phyloP scores from a whole-genome alignment of 306 rosid species.

The Glycine tomentella region DNA sequence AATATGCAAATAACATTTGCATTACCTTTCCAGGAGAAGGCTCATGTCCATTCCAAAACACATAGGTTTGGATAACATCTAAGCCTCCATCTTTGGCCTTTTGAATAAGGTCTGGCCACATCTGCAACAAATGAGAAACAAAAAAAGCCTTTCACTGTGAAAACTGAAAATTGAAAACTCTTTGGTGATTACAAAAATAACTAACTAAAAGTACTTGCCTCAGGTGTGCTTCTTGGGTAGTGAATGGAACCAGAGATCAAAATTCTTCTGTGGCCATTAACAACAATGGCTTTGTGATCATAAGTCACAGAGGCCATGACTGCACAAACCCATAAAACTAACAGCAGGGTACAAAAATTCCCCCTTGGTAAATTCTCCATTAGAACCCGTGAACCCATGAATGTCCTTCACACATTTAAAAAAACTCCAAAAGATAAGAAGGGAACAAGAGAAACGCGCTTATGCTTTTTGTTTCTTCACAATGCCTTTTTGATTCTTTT shows the following conservation, averaged over 20 bases:
- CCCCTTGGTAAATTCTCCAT: slow-evolving; percentile 43
- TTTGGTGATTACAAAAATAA: neutral
- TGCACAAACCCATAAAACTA: slow-evolving; percentile 43
- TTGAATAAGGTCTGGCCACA: slow-evolving; percentile 93
- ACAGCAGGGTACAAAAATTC: slow-evolving; percentile 14
- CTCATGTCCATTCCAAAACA: slow-evolving; percentile 97
- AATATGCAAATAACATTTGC: slow-evolving; percentile 1
- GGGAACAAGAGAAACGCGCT: neutral
- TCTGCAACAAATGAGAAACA: slow-evolving; percentile 54
- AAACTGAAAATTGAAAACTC: neutral
- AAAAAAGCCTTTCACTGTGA: neutral
- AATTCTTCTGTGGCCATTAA: slow-evolving; percentile 77
- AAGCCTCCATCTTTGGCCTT: slow-evolving; percentile 97
- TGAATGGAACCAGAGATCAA: slow-evolving; percentile 94
- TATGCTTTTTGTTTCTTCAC: neutral
- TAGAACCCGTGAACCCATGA: slow-evolving; percentile 49
- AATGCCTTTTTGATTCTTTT: slow-evolving; percentile 42
- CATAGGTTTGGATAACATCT: slow-evolving; percentile 95
- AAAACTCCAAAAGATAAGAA: neutral
- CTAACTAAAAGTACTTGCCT: slow-evolving; percentile 46
- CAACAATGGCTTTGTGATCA: slow-evolving; percentile 72
- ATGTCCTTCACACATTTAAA: neutral
- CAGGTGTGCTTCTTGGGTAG: slow-evolving; percentile 96
- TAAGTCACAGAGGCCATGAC: slow-evolving; percentile 72
- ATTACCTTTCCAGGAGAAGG: slow-evolving; percentile 86